Evolutionary conservation across 345 rosid genomes (phyloP).

Genomic region (Brassica carinata): DNA sequence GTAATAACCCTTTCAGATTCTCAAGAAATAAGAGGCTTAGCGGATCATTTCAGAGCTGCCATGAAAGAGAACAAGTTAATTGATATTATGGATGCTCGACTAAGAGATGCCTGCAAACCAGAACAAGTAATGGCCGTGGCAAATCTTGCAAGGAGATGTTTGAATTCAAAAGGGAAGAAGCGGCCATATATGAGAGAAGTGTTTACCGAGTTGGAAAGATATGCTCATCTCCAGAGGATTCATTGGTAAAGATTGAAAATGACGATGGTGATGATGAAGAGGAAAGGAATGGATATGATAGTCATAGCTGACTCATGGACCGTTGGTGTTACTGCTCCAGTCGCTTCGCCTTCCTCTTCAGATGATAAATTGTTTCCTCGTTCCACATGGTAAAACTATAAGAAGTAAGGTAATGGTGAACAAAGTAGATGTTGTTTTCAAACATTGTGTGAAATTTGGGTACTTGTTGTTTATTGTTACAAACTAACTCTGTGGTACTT

Average conservation of each 20-base stretch:
- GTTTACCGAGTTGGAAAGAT: constrained; percentile 45
- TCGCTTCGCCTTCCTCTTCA: not conserved
- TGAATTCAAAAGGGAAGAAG: constrained; percentile 51
- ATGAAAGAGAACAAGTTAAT: not conserved
- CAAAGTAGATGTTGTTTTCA: not conserved
- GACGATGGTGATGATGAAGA: not conserved
- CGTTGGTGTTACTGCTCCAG: not conserved
- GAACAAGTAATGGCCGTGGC: constrained; percentile 19
- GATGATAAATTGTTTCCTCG: not conserved
- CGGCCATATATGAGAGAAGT: constrained; percentile 57
- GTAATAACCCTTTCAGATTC: not conserved
- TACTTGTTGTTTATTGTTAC: not conserved
- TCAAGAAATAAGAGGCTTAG: constrained; percentile 4
- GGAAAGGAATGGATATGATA: constrained; percentile 3
- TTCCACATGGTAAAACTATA: not conserved
- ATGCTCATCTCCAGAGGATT: not conserved
- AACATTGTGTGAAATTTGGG: not conserved
- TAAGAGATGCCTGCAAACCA: constrained; percentile 7
- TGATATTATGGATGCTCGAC: not conserved
- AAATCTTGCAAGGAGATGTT: constrained; percentile 39
- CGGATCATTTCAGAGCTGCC: constrained; percentile 15
- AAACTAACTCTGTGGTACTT: no score
- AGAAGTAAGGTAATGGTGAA: not conserved
- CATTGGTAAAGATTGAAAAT: not conserved
- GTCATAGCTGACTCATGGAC: not conserved